These are phyloP conservation scores for Xerocomus potaroensis DNA, from an alignment of 768 basidiomycete genomes.

Conservation along the genomic window DNA sequence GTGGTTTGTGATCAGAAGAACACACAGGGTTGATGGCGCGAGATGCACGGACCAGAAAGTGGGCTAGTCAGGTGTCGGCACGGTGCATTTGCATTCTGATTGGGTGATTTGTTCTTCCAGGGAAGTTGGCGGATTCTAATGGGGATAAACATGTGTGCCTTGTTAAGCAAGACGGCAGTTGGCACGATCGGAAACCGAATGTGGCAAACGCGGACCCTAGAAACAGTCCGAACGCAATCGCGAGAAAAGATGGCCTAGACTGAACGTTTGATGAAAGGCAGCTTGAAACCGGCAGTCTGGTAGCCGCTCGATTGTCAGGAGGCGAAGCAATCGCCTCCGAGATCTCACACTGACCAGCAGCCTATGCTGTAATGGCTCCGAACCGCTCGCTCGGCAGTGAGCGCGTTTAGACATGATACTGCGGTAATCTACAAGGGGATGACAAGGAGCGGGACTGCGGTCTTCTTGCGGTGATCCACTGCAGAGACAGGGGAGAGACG, in stretches of 20 bases:
- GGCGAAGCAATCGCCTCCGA: slow-evolving; percentile 31
- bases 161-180: slow-evolving; percentile 20
- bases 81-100: slow-evolving; percentile 30
- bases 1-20: neutral
- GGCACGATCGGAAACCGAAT: slow-evolving; percentile 22
- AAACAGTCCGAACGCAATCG: slow-evolving; percentile 26
- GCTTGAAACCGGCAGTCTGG: slow-evolving; percentile 27
- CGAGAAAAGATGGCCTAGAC: slow-evolving; percentile 25
- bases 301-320: slow-evolving; percentile 33
- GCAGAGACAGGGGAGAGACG: slow-evolving; percentile 1
- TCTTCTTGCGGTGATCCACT: slow-evolving; percentile 29
- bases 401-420: slow-evolving; percentile 18
- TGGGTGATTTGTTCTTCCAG: slow-evolving; percentile 20
- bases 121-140: slow-evolving; percentile 11
- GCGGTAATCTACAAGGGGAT: too few relatives aligned
- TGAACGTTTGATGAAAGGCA: slow-evolving; percentile 28
- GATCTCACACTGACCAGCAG: slow-evolving; percentile 29
- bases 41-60: slow-evolving; percentile 21
- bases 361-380: slow-evolving; percentile 31
- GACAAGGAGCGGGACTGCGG: too few relatives aligned
- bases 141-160: slow-evolving; percentile 25
- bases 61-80: too few relatives aligned
- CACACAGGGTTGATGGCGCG: slow-evolving; percentile 18
- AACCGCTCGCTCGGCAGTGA: slow-evolving; percentile 24
- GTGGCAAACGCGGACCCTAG: slow-evolving; percentile 30